phyloP scores from a whole-genome alignment of 2,329 filamentous ascomycete species.

The Fusarium pseudograminearum region DNA sequence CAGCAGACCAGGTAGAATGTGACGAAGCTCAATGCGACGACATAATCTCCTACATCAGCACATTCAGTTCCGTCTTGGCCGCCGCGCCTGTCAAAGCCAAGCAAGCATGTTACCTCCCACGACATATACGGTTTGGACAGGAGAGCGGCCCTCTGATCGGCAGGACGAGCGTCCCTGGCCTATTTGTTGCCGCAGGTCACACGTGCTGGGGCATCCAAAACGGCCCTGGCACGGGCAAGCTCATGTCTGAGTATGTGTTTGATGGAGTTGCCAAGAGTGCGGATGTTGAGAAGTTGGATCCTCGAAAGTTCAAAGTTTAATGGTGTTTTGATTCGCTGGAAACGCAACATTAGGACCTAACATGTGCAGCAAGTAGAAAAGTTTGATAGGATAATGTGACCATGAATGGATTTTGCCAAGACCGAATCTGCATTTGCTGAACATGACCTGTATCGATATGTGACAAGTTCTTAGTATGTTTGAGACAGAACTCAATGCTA shows the following conservation, averaged over 20 bases:
- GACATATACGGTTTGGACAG: constrained; percentile 72
- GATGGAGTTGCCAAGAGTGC: constrained; percentile 78
- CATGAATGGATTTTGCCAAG: background rate
- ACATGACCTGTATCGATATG: constrained; percentile 6
- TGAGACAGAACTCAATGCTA: constrained; percentile 8
- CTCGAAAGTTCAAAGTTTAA: constrained; percentile 70
- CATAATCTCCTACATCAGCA: constrained; percentile 80
- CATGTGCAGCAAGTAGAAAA: background rate
- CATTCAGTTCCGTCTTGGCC: constrained; percentile 74
- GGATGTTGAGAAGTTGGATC: constrained; percentile 74
- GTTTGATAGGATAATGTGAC: background rate
- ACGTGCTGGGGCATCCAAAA: constrained; percentile 99
- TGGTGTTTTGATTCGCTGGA: background rate
- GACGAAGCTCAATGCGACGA: constrained; percentile 86
- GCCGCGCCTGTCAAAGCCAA: constrained; percentile 76
- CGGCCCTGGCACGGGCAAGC: constrained; percentile 84
- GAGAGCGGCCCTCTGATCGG: constrained; percentile 81
- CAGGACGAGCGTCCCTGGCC: constrained; percentile 75
- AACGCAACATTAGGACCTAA: background rate
- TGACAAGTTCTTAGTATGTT: constrained; percentile 10
- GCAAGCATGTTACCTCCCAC: constrained; percentile 95
- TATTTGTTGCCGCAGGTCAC: constrained; percentile 89
- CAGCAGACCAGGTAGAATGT: constrained; percentile 79
- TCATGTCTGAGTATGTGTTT: constrained; percentile 83
- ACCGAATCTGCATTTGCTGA: background rate